Conservation (phyloP, 352 stramenopile genomes). For the Aphanomyces euteiches region DNA sequence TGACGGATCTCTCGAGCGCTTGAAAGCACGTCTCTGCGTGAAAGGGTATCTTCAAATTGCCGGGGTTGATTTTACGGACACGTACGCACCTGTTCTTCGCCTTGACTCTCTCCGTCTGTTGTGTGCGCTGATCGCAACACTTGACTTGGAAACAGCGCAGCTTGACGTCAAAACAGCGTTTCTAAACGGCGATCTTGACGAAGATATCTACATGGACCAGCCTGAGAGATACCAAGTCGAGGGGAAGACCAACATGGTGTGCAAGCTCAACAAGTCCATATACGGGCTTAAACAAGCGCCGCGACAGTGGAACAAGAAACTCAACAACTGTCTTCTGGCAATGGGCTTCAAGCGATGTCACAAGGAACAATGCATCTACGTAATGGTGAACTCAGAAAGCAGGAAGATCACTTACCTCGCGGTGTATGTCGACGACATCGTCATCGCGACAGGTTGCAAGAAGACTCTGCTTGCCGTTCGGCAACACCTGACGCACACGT, state of each 20-base stretch:
- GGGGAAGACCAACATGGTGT: conserved; percentile 33
- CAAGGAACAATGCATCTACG: conserved; percentile 4
- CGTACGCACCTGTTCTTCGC: neutral
- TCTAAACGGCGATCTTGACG: conserved; percentile 33
- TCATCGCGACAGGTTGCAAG: neutral
- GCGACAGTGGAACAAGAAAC: conserved; percentile 34
- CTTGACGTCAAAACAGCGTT: conserved; percentile 40
- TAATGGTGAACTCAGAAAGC: neutral
- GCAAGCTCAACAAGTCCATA: conserved; percentile 23
- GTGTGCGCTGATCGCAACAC: conserved; percentile 22
- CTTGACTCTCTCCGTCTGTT: conserved; percentile 32
- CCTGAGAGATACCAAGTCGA: conserved; percentile 11
- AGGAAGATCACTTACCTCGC: neutral
- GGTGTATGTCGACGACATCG: neutral
- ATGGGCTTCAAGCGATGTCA: conserved; percentile 19
- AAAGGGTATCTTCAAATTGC: conserved; percentile 34
- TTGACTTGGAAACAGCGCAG: conserved; percentile 33
- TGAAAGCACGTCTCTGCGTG: conserved; percentile 35
- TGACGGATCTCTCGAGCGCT: conserved; percentile 28
- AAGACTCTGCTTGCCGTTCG: neutral
- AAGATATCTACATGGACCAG: neutral
- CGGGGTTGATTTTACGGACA: conserved; percentile 35
- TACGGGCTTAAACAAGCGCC: conserved; percentile 43
- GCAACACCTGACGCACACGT: neutral
- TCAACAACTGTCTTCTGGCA: conserved; percentile 22